phyloP scores from a whole-genome alignment of 1,139 yeast species.

The Candida labiduridarum region DNA sequence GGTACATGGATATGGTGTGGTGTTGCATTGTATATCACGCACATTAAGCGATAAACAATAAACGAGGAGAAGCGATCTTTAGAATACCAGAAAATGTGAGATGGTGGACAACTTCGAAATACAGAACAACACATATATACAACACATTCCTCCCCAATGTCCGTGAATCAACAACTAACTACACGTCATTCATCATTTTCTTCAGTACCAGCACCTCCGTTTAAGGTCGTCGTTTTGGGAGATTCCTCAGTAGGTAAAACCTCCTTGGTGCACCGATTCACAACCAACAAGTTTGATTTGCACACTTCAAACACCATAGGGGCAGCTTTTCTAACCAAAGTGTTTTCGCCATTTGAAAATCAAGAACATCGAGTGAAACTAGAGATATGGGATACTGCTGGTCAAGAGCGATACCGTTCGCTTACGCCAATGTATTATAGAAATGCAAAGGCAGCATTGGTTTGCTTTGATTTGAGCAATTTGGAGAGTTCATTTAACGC shows the following conservation, averaged over 20 bases:
- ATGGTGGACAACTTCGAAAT: not conserved
- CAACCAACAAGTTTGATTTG: slow-evolving; percentile 37
- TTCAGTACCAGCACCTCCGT: slow-evolving; percentile 22
- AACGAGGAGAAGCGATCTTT: not conserved
- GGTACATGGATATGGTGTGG: not conserved
- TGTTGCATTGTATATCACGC: not conserved
- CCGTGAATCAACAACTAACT: not conserved
- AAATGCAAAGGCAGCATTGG: slow-evolving; percentile 45
- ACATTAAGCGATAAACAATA: not conserved
- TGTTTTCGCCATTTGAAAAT: slow-evolving; percentile 21
- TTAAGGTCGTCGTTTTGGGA: slow-evolving; percentile 47
- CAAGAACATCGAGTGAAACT: slow-evolving; percentile 30
- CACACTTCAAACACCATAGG: slow-evolving; percentile 51
- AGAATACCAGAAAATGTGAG: slow-evolving; percentile 1
- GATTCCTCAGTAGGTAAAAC: slow-evolving; percentile 53
- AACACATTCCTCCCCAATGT: not conserved
- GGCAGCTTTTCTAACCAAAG: slow-evolving; percentile 50
- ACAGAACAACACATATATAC: not conserved
- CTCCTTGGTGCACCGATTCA: slow-evolving; percentile 46
- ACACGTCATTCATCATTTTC: slow-evolving; percentile 4
- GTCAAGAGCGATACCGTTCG: slow-evolving; percentile 51
- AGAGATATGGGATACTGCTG: slow-evolving; percentile 58
- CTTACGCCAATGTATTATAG: slow-evolving; percentile 55
- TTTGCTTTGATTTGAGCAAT: slow-evolving; percentile 41
- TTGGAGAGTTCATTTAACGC: slow-evolving; percentile 35